Conservation (phyloP, 1,284 basidiomycete genomes). For the Agroathelia rolfsii region DNA sequence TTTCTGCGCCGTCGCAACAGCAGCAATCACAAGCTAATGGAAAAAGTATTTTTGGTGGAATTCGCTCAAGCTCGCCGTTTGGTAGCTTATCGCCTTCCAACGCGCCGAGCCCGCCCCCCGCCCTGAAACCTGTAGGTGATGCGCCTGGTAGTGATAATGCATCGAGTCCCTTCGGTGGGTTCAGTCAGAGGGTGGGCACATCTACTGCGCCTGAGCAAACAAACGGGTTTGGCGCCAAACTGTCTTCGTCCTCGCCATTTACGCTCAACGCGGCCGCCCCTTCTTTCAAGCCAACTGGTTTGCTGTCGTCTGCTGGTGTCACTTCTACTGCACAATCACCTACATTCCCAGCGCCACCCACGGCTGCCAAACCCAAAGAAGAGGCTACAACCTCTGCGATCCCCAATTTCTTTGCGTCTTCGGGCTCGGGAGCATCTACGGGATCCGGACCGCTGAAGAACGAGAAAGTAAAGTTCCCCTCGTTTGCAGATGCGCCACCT, state of each 20-base stretch:
- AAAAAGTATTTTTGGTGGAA: too few relatives aligned
- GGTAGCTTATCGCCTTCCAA: slow-evolving; percentile 5
- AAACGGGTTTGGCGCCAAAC: too few relatives aligned
- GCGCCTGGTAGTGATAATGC: background rate
- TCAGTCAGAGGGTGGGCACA: background rate
- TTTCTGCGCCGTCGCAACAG: slow-evolving; percentile 9
- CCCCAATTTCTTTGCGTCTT: too few relatives aligned
- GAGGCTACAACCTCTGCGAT: too few relatives aligned
- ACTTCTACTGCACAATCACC: slow-evolving; percentile 1
- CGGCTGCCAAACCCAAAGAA: too few relatives aligned
- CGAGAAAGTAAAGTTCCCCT: too few relatives aligned
- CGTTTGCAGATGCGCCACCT: too few relatives aligned
- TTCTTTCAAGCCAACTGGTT: slow-evolving; percentile 7
- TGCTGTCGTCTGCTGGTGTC: too few relatives aligned
- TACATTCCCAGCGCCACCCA: too few relatives aligned
- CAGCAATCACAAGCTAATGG: too few relatives aligned
- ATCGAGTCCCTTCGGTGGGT: slow-evolving; percentile 5
- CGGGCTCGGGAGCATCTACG: too few relatives aligned
- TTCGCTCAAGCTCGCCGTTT: slow-evolving; percentile 15
- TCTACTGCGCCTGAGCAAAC: background rate
- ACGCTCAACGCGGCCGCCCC: slow-evolving; percentile 16
- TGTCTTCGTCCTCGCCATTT: background rate
- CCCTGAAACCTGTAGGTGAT: slow-evolving; percentile 1
- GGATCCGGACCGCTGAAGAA: too few relatives aligned
- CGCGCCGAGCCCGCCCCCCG: slow-evolving; percentile 1